Evolutionary conservation across 2,329 filamentous ascomycete species (phyloP), one percentile per base, ranked within the genome.

Genomic region (Xylariaceae sp.): DNA sequence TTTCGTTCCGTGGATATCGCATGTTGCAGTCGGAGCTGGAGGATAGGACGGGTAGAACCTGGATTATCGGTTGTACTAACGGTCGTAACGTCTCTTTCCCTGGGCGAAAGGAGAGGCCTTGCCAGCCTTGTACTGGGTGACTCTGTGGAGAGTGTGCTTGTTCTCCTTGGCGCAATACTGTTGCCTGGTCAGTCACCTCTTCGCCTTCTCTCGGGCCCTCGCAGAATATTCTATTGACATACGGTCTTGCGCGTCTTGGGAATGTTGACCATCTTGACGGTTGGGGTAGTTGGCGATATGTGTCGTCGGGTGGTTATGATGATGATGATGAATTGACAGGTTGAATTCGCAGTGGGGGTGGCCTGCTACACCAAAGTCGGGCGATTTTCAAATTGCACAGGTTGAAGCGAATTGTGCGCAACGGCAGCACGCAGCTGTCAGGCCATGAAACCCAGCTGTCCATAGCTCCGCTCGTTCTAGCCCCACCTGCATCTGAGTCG

Each of bases 251-350:
- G 39, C 39, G 39, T 40, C 39, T 54, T 56, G 22, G 55, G 55
- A 52, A 57, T 57, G 53, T 57, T 57, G 51, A 55, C 55, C 53
- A 57, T 57, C 49, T 56, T 57, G 53, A 51, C 55, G 53, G 46
- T 44, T 47, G 46, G 42, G 17, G 39, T 35, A 32, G 50, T 48
- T 49, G 48, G 48, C 46, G 44, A 39, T 22, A 33, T 43, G 47
- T 54, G 48, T 47, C 31, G 48, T 45, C 45, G 55, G 44, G 48
- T 53, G 55, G 44, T 45, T 46, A 42, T 54, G 50, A 44, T 52
- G 55, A 44, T 52, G 55, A 47, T 49, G 46, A 49, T 43, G 50
- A 51, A 51, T 47, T 27, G 22, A 27, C 22, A 44, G 43, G 41
- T 50, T 52, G 7, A 27, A 27, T 27, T 44, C 41, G 35, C 40